Base-by-base conservation (phyloP, 106 monocot species). In the Alisma plantagoaquatica region DNA sequence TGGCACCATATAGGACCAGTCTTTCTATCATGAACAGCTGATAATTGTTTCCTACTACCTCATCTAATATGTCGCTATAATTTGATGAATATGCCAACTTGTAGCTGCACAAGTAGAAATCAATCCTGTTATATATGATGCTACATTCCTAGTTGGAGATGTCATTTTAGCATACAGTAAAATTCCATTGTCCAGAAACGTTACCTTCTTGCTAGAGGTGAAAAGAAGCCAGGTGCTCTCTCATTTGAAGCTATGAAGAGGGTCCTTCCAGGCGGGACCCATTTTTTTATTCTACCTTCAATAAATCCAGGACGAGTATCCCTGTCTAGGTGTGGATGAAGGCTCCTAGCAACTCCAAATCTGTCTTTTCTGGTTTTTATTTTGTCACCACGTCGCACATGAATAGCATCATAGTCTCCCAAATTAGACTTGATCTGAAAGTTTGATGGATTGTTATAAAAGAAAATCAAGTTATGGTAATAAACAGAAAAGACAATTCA, bases 321-420 rank as follows among this genome's bases (percentile, higher is more conserved):
- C 62, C 90, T 77, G 29, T 91, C 90, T 1, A 91, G 72, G 68
- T 91, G 90, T 10, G 90, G 90, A 66, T 80, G 84, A 54, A 77
- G 74, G 25, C 68, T 70, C 26, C 84, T 29, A 29, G 31, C 59
- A 29, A 81, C 75, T 51, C 84, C 84, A 72, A 77, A 77, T 66
- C 76, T 56, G 42, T 91, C 90, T 67, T 80, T 91, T 44, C 84
- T 80, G 27, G 58, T 84, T 58, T 91, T 91, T 27, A 91, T 60
- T 49, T 68, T 77, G 59, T 91, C 90, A 28, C 90, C 90, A 55
- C 90, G 73, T 14, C 90, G 72, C 20, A 91, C 90, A 72, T 91
- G 90, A 66, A 81, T 81, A 59, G 84, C 84, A 72, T 91, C 90
- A 72, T 91, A 91, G 54, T 84, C 90, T 28, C 90, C 84, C 63